Evolutionary conservation across 2,329 filamentous ascomycete genomes (phyloP).

Genomic region (Talaromyces sp.): DNA sequence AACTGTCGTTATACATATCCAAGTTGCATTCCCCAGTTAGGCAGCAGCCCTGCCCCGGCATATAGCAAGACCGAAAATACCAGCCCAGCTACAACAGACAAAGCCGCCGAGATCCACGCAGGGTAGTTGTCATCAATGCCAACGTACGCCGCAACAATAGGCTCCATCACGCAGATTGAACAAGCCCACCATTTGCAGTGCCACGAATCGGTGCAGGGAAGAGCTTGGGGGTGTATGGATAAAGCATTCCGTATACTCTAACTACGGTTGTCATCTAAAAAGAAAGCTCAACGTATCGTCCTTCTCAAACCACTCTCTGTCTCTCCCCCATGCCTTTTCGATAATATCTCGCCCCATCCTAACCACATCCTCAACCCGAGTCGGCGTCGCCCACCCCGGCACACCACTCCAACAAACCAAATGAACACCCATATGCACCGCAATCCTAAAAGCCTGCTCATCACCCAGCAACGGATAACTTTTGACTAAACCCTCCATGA

Average conservation of each 20-base stretch:
- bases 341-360: constrained; percentile 14
- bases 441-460: constrained; percentile 8
- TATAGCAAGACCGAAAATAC: no score
- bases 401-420: constrained; percentile 18
- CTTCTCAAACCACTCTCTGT: constrained; percentile 14
- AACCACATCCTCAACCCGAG: constrained; percentile 11
- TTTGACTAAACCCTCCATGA: constrained; percentile 9
- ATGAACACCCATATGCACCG: constrained; percentile 20
- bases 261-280: background rate
- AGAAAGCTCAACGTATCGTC: constrained; percentile 1
- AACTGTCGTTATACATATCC: background rate
- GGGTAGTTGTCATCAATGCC: no score
- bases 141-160: no score
- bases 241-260: no score
- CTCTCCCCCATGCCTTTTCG: constrained; percentile 12
- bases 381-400: constrained; percentile 10
- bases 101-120: no score
- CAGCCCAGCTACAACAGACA: no score
- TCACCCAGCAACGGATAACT: background rate
- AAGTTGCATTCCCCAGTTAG: background rate
- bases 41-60: no score
- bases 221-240: no score
- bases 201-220: no score
- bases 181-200: no score
- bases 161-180: no score